Evolutionary conservation across 2,329 filamentous ascomycete genomes (phyloP).

Genomic region (Orbilia oligospora): DNA sequence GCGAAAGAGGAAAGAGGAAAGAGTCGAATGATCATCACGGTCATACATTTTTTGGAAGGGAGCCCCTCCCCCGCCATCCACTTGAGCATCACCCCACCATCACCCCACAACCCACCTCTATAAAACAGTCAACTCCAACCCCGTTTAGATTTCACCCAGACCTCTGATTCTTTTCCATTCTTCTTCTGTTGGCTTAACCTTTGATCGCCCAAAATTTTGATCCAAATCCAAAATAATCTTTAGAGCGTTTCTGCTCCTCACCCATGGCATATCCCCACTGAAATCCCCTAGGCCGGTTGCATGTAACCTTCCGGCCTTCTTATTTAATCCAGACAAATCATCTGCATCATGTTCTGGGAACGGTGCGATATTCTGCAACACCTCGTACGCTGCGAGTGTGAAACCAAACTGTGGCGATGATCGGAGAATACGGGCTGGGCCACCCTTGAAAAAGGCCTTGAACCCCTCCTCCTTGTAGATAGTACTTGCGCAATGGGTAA

Average conservation of each 20-base stretch:
- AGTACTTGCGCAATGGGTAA: slow-evolving; percentile 86
- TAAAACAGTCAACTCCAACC: slow-evolving; percentile 5
- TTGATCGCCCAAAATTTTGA: slow-evolving; percentile 87
- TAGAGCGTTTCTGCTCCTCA: slow-evolving; percentile 87
- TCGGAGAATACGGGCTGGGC: slow-evolving; percentile 92
- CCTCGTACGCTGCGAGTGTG: slow-evolving; percentile 94
- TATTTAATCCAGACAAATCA: background rate
- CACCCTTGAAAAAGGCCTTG: slow-evolving; percentile 98
- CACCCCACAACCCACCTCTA: slow-evolving; percentile 38
- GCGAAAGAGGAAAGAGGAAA: slow-evolving; percentile 1
- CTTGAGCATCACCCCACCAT: slow-evolving; percentile 41
- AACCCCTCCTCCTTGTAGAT: slow-evolving; percentile 93
- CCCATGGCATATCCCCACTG: slow-evolving; percentile 71
- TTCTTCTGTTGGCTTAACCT: slow-evolving; percentile 69
- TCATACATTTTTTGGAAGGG: slow-evolving; percentile 20
- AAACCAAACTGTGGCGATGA: slow-evolving; percentile 98
- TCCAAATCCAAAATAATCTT: slow-evolving; percentile 97
- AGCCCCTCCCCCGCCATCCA: slow-evolving; percentile 20
- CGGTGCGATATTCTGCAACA: slow-evolving; percentile 85
- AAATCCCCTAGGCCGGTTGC: slow-evolving; percentile 68
- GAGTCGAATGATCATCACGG: slow-evolving; percentile 14
- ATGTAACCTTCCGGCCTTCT: slow-evolving; percentile 69
- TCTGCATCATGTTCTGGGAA: slow-evolving; percentile 74
- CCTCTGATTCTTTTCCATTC: slow-evolving; percentile 65
- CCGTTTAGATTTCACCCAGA: slow-evolving; percentile 23